A percentile compares a stretch with the other conserved stretches of the same genome.
Conservation (phyloP, 176 grass and related monocot genomes). For the Oryza rufipogon region DNA sequence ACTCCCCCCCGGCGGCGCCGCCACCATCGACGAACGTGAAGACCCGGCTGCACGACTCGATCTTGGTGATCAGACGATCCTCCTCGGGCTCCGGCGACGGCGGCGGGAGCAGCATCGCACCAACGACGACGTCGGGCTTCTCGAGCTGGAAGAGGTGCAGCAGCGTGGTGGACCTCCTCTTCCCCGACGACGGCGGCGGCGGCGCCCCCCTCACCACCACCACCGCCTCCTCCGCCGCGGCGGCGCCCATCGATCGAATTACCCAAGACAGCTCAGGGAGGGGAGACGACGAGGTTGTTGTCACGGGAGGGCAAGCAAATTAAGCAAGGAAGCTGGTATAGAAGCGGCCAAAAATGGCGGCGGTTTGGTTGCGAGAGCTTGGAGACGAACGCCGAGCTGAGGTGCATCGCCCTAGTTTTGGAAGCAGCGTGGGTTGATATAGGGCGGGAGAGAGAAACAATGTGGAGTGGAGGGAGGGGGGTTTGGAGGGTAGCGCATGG, state of each 20-base stretch:
- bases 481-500: not conserved
- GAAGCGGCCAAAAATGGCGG: not conserved
- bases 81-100: slow-evolving; percentile 52
- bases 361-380: not conserved
- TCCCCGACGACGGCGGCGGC: slow-evolving; percentile 16
- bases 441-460: not conserved
- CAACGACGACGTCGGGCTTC: slow-evolving; percentile 32
- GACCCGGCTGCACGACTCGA: slow-evolving; percentile 49
- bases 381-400: not conserved
- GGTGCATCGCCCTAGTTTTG: not conserved
- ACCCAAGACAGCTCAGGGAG: too few relatives aligned
- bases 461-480: not conserved
- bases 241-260: slow-evolving; percentile 57
- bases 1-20: slow-evolving; percentile 3
- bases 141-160: slow-evolving; percentile 68
- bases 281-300: not conserved
- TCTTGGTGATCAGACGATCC: slow-evolving; percentile 64
- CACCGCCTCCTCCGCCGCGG: slow-evolving; percentile 32
- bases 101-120: slow-evolving; percentile 41
- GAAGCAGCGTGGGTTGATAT: not conserved
- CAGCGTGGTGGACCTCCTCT: slow-evolving; percentile 71
- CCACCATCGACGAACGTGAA: slow-evolving; percentile 61
- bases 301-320: not conserved
- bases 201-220: not conserved
- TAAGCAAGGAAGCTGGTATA: too few relatives aligned